Evolutionary conservation across 768 basidiomycete genomes (phyloP).

Genomic region (Russula sp.): DNA sequence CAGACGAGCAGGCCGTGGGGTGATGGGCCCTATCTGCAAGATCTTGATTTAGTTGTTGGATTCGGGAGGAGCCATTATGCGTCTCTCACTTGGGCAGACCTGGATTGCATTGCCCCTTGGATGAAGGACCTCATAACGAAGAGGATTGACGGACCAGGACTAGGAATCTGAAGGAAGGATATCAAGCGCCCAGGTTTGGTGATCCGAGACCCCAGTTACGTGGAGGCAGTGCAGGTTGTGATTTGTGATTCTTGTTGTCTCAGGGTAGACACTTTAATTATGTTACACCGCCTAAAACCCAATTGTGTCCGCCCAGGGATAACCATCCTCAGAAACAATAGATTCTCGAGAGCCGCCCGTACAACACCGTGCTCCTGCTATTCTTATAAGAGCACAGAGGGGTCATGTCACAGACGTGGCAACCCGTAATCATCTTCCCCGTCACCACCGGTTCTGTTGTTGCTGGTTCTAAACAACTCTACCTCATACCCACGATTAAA

Average conservation of each 20-base stretch:
- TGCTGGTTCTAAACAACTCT: slow-evolving; percentile 24
- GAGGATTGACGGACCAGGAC: slow-evolving; percentile 66
- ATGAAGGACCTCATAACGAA: slow-evolving; percentile 62
- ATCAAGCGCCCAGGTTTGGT: too few relatives aligned
- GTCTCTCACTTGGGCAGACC: slow-evolving; percentile 67
- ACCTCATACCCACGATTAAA: slow-evolving; percentile 8
- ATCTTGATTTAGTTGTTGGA: slow-evolving; percentile 48
- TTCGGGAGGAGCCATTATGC: slow-evolving; percentile 57
- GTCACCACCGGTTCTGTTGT: slow-evolving; percentile 24
- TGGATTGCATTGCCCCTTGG: slow-evolving; percentile 76
- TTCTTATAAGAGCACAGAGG: slow-evolving; percentile 16
- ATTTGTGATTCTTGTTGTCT: slow-evolving; percentile 15
- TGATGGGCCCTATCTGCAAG: slow-evolving; percentile 43
- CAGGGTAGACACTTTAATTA: slow-evolving; percentile 5
- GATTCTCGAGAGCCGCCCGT: neutral
- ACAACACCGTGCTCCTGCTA: neutral
- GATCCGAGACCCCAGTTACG: neutral
- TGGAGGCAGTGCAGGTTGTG: neutral
- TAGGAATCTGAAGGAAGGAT: slow-evolving; percentile 49
- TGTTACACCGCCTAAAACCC: neutral
- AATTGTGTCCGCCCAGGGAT: slow-evolving; percentile 8
- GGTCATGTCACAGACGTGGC: slow-evolving; percentile 8
- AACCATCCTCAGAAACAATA: slow-evolving; percentile 19
- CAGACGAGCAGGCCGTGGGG: slow-evolving; percentile 41
- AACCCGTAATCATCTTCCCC: slow-evolving; percentile 12